phyloP scores from a whole-genome alignment of 148 eudicot species.

The Diospyros lotus region DNA sequence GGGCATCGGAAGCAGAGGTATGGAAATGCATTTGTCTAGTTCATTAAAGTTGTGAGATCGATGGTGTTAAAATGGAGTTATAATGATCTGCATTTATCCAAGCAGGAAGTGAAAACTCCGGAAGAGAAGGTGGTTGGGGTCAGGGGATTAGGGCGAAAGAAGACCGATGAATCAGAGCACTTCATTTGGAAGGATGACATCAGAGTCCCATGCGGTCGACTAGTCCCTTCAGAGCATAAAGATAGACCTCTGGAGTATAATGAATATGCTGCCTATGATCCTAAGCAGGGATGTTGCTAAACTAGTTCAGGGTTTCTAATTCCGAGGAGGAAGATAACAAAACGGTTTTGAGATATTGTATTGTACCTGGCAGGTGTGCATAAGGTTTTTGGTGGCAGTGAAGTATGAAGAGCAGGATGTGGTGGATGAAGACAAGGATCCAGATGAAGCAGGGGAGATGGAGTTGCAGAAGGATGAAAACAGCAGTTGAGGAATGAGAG shows the following conservation, averaged over 20 bases:
- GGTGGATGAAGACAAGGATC: conserved; percentile 23
- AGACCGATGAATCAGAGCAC: conserved; percentile 72
- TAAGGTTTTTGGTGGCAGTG: conserved; percentile 80
- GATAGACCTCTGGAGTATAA: conserved; percentile 75
- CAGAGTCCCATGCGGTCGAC: conserved; percentile 68
- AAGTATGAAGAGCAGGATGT: conserved; percentile 64
- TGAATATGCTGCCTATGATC: conserved; percentile 85
- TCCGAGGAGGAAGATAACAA: no score
- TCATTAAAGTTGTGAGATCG: no score
- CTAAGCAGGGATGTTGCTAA: conserved; percentile 45
- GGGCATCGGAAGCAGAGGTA: conserved; percentile 50
- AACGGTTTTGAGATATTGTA: neutral
- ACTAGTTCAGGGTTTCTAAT: no score
- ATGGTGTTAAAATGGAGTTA: no score
- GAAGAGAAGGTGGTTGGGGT: conserved; percentile 66
- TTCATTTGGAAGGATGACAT: conserved; percentile 77
- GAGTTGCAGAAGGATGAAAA: conserved; percentile 8
- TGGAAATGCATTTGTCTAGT: no score
- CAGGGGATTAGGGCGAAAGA: conserved; percentile 62
- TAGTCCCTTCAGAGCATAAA: conserved; percentile 58
- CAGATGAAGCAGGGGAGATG: conserved; percentile 12
- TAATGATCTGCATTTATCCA: neutral
- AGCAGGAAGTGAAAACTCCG: conserved; percentile 47
- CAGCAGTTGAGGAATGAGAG: neutral
- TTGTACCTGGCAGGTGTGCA: conserved; percentile 47